These are phyloP conservation scores for Parietaria judaica DNA, from an alignment of 306 rosid species.

Conservation along the genomic window DNA sequence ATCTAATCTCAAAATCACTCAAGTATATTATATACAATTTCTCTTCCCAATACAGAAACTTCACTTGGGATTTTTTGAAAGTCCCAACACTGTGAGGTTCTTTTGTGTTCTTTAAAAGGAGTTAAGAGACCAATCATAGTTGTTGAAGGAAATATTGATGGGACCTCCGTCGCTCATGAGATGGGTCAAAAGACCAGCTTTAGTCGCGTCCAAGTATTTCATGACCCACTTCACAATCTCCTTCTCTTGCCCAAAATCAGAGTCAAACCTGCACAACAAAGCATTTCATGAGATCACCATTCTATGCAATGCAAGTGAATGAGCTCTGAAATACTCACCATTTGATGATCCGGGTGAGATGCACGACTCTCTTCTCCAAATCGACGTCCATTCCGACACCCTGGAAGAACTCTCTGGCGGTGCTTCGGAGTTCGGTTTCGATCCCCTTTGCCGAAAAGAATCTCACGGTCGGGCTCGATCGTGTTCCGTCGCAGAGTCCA, in stretches of 20 bases:
- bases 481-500: slow-evolving; percentile 79
- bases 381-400: slow-evolving; percentile 67
- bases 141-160: slow-evolving; percentile 49
- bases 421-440: slow-evolving; percentile 66
- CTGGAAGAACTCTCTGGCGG: slow-evolving; percentile 73
- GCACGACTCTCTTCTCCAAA: slow-evolving; percentile 74
- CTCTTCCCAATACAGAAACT: slow-evolving; percentile 13
- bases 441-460: slow-evolving; percentile 67
- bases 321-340: slow-evolving; percentile 37
- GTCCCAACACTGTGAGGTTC: not conserved
- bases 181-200: slow-evolving; percentile 88
- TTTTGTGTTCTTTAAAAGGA: slow-evolving; percentile 25
- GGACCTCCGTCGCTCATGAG: slow-evolving; percentile 67
- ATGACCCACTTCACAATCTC: slow-evolving; percentile 66
- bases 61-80: not conserved
- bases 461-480: slow-evolving; percentile 73
- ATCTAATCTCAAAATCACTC: not conserved
- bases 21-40: slow-evolving; percentile 16
- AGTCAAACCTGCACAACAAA: slow-evolving; percentile 48
- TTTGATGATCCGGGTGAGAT: slow-evolving; percentile 57
- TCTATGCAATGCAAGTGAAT: not conserved
- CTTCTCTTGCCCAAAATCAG: slow-evolving; percentile 72
- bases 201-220: slow-evolving; percentile 59
- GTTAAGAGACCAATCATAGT: slow-evolving; percentile 66
- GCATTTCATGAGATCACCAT: not conserved